Evolutionary conservation across 1,284 basidiomycete species (phyloP).

Genomic region (Puccinia hordei): DNA sequence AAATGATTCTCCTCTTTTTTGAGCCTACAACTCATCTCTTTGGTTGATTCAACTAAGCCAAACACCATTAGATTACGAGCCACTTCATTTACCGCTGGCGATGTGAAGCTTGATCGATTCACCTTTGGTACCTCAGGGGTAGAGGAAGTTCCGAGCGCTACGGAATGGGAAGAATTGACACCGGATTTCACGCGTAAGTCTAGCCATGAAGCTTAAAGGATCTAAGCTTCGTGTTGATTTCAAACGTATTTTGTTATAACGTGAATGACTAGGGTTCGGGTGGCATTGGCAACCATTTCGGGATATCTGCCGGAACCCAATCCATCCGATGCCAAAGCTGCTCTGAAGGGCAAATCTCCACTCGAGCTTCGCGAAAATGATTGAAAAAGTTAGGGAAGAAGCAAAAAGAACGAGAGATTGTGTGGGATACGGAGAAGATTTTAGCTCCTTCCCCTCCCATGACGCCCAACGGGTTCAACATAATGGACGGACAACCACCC

Average conservation of each 20-base stretch:
- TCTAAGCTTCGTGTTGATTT: background rate
- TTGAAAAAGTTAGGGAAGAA: constrained; percentile 31
- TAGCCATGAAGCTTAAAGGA: background rate
- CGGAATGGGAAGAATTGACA: constrained; percentile 49
- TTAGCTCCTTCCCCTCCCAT: constrained; percentile 16
- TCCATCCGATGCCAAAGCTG: background rate
- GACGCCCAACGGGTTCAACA: constrained; percentile 15
- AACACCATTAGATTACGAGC: constrained; percentile 42
- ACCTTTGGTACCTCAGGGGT: constrained; percentile 37
- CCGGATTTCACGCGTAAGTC: constrained; percentile 45
- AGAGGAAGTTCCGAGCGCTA: constrained; percentile 46
- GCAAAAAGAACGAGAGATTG: constrained; percentile 18
- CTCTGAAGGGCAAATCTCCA: background rate
- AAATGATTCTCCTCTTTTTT: too few species aligned
- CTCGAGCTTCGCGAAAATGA: constrained; percentile 27
- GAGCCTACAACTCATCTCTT: background rate
- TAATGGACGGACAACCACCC: background rate
- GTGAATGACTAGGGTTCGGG: constrained; percentile 27
- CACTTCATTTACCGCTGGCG: constrained; percentile 46
- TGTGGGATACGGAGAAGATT: constrained; percentile 42
- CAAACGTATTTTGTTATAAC: too few species aligned
- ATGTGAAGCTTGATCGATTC: constrained; percentile 40
- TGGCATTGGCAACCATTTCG: constrained; percentile 47
- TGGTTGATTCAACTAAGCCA: background rate
- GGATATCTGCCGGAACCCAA: constrained; percentile 36